phyloP scores from a whole-genome alignment of 1,139 yeast species.

The Pichia sp. region DNA sequence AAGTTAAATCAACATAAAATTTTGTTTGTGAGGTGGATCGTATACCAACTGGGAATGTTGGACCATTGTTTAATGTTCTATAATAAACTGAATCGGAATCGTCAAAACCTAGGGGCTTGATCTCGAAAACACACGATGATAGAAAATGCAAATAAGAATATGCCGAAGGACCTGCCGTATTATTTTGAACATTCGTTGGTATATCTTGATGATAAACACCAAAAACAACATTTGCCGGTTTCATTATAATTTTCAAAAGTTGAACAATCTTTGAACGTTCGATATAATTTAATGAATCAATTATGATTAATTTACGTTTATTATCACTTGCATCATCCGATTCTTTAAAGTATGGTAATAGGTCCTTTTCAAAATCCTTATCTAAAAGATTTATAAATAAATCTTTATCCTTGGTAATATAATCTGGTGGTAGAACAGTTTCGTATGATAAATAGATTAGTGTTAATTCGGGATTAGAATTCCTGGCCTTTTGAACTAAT shows the following conservation, averaged over 20 bases:
- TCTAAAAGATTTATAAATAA: constrained; percentile 43
- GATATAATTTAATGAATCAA: constrained; percentile 63
- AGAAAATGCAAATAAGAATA: constrained; percentile 43
- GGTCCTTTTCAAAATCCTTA: constrained; percentile 11
- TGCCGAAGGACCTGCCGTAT: constrained; percentile 16
- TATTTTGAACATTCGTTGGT: constrained; percentile 27
- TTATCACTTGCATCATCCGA: not conserved
- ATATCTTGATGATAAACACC: constrained; percentile 57
- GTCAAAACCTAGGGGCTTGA: constrained; percentile 39
- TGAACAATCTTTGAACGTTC: constrained; percentile 42
- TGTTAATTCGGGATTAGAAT: constrained; percentile 16
- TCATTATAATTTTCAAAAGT: constrained; percentile 50
- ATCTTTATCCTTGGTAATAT: constrained; percentile 32
- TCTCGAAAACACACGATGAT: constrained; percentile 65
- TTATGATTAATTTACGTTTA: constrained; percentile 35
- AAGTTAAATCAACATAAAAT: constrained; percentile 50
- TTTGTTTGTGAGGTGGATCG: constrained; percentile 36
- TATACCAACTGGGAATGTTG: constrained; percentile 39
- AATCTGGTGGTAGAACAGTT: constrained; percentile 42
- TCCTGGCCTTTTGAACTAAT: constrained; percentile 38
- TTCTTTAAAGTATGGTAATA: not conserved
- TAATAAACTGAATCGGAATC: constrained; percentile 41
- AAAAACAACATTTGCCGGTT: constrained; percentile 47
- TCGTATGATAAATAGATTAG: constrained; percentile 59
- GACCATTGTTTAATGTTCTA: constrained; percentile 29